These are phyloP conservation scores for Aspergillus quadricinctus DNA, from an alignment of 2,329 filamentous ascomycete species.

Conservation along the genomic window DNA sequence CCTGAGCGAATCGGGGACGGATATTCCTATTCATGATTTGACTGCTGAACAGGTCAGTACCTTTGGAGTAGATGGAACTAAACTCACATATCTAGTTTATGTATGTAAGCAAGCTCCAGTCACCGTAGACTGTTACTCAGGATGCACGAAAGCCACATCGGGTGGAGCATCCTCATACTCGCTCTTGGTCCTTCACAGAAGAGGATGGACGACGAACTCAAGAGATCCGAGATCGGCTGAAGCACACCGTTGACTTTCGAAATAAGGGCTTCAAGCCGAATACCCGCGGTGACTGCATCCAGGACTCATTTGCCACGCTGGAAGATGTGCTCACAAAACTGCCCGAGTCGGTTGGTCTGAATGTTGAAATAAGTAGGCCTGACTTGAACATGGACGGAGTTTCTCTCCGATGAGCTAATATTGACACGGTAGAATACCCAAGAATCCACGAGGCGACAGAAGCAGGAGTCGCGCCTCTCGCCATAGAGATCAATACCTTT, in stretches of 20 bases:
- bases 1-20: constrained; percentile 41
- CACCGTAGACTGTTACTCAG: neutral
- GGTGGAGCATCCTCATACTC: neutral
- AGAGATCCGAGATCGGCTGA: constrained; percentile 25
- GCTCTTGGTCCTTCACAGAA: constrained; percentile 20
- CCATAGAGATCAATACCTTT: constrained; percentile 38
- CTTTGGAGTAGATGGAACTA: neutral
- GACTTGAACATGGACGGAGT: neutral
- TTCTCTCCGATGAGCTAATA: neutral
- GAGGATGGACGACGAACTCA: constrained; percentile 3
- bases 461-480: constrained; percentile 30
- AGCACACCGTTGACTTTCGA: constrained; percentile 38
- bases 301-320: constrained; percentile 36
- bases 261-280: constrained; percentile 37
- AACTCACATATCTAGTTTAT: constrained; percentile 22
- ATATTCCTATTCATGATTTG: constrained; percentile 38
- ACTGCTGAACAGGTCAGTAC: constrained; percentile 34
- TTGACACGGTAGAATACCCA: constrained; percentile 35
- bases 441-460: constrained; percentile 35
- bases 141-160: constrained; percentile 2
- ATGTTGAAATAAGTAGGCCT: constrained; percentile 41
- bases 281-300: constrained; percentile 35
- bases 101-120: constrained; percentile 24
- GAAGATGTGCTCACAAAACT: constrained; percentile 35
- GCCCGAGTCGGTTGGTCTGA: constrained; percentile 34